Evolutionary conservation across 106 monocot genomes (phyloP).

Genomic region (Dendrobium catenatum): DNA sequence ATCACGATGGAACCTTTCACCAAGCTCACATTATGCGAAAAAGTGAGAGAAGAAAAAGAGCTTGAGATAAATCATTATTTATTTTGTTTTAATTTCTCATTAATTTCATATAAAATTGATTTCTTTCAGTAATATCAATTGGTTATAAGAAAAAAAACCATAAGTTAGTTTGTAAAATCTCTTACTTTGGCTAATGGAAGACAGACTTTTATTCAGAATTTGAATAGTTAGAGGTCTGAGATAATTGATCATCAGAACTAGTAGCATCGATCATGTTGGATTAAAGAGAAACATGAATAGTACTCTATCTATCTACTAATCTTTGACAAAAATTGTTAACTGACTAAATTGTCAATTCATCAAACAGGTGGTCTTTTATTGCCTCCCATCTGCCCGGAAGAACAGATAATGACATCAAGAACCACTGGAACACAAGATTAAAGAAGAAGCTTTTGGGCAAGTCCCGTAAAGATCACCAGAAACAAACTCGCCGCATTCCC

Average conservation of each 20-base stretch:
- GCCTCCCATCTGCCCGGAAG: slow-evolving; percentile 80
- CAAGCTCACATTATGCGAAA: too few species aligned
- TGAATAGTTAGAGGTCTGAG: neutral
- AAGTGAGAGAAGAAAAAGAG: neutral
- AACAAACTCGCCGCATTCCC: neutral
- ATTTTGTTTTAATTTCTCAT: neutral
- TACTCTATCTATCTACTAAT: too few species aligned
- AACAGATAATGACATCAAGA: slow-evolving; percentile 90
- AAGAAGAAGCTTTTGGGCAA: slow-evolving; percentile 62
- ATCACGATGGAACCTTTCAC: neutral
- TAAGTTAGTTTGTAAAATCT: too few species aligned
- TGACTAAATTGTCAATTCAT: neutral
- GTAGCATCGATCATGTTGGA: too few species aligned
- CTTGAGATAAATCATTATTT: neutral
- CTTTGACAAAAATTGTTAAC: too few species aligned
- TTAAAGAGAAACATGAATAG: too few species aligned
- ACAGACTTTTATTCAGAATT: neutral
- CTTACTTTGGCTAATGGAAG: too few species aligned
- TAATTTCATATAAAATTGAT: neutral
- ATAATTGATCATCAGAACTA: too few species aligned
- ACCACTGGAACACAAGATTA: slow-evolving; percentile 88
- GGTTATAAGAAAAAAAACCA: too few species aligned
- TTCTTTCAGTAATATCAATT: neutral
- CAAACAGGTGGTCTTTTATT: slow-evolving; percentile 79
- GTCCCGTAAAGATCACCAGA: neutral